Conservation (phyloP, 257 asterid genomes). For the Asclepias syriaca region DNA sequence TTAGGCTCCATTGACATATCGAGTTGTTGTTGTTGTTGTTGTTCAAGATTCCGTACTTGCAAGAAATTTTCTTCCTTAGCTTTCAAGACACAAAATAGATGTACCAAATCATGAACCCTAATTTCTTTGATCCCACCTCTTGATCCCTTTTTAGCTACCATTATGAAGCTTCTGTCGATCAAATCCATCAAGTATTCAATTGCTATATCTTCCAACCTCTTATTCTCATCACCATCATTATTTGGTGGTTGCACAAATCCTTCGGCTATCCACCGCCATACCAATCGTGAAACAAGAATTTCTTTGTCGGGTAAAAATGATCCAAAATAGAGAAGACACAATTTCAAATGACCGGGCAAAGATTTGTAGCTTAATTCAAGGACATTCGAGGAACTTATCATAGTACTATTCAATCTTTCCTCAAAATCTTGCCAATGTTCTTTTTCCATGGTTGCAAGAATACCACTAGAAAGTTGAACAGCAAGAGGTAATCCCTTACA, state of each 20-base stretch:
- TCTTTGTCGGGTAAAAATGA: neutral
- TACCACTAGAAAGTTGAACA: neutral
- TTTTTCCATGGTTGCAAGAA: neutral
- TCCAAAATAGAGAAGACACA: constrained; percentile 13
- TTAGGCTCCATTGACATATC: neutral
- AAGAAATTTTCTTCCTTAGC: constrained; percentile 3
- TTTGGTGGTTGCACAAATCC: neutral
- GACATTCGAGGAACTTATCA: neutral
- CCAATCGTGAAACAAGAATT: neutral
- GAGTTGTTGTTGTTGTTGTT: neutral
- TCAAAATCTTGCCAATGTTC: constrained; percentile 1
- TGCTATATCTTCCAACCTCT: neutral
- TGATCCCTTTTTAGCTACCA: neutral
- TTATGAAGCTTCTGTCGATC: neutral
- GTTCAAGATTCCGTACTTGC: neutral
- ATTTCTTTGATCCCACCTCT: neutral
- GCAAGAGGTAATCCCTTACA: constrained; percentile 10
- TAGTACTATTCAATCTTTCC: neutral
- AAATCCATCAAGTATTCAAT: neutral
- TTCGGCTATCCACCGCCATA: constrained; percentile 4
- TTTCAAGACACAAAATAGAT: neutral
- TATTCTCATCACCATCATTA: neutral
- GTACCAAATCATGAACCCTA: neutral
- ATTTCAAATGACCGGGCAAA: constrained; percentile 15
- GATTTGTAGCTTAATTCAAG: constrained; percentile 4